Base-by-base conservation (phyloP, 257 asterid genomes). In the Agastache rugosa region DNA sequence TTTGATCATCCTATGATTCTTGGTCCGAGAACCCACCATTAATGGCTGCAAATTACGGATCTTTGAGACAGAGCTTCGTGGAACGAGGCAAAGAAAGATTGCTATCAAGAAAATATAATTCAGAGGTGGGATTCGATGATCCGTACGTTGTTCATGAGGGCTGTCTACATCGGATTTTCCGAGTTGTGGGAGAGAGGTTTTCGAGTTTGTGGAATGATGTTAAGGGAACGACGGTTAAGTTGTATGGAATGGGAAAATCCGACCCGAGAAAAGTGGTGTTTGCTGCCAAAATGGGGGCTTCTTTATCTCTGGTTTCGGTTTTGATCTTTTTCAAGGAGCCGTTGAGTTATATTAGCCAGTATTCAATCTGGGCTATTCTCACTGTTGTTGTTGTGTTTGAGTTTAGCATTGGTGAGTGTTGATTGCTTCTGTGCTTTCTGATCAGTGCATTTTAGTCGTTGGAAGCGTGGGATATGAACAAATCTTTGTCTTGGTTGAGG, bases 371-470 rank as follows among this genome's bases (percentile, higher is more conserved):
- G 96, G 96, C 96, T 14, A 86, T 90, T 64, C 91, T 90, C 73
- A 90, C 98, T 3, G 97, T 91, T 23, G 96, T 93, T 10, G 97
- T 93, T 27, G 97, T 93, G 7, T 93, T 93, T 31, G 98, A 93
- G 77, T 93, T 89, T 80, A 93, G 97, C 85, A 88, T 91, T 53
- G 98, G 98, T 92, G 11, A 73, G 62, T 66, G 41, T 3, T 59
- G 6, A 5, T 29, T 66, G 15, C 22, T 16, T 11, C 9, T 44
- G 29, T 63, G 17, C 22, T 54, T 29, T 34, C 47, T 3, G 6
- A 54, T 64, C 20, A 11, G 42, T 42, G 53, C 16, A 2, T 53
- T 53, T 31, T 23, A 4, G 67, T 68, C 9, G 14, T 11, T 19
- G 15, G 29, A 20, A 53, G 17, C 27, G 16, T 19, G 61, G 27